Conservation (phyloP, 352 stramenopile genomes). For the Phytophthora idaei region DNA sequence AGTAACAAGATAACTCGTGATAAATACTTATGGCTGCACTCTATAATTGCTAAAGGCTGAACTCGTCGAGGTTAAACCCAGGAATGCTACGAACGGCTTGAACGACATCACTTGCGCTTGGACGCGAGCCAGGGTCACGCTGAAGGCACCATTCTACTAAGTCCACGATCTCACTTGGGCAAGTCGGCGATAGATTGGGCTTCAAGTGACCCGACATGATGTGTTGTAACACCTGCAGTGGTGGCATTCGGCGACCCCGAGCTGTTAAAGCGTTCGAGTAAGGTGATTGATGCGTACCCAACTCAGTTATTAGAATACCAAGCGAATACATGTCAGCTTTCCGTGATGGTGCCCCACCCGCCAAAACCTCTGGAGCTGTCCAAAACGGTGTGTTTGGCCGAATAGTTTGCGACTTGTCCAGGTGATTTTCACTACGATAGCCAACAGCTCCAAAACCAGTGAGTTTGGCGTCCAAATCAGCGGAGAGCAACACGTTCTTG, state of each 20-base stretch:
- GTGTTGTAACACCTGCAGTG: conserved; percentile 40
- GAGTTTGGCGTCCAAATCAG: conserved; percentile 44
- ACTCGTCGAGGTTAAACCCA: conserved; percentile 29
- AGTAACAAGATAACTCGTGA: too few species aligned
- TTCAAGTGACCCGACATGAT: conserved; percentile 36
- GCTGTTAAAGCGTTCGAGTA: conserved; percentile 30
- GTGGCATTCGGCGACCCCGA: conserved; percentile 18
- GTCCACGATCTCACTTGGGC: conserved; percentile 35
- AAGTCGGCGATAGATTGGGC: conserved; percentile 33
- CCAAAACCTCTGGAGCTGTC: conserved; percentile 77
- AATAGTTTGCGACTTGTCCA: conserved; percentile 17
- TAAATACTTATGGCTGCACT: too few species aligned
- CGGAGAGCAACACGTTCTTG: conserved; percentile 52
- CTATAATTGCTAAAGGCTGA: conserved; percentile 29
- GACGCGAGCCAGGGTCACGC: conserved; percentile 32
- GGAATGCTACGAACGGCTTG: conserved; percentile 26
- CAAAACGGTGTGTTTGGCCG: conserved; percentile 41
- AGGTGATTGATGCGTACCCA: conserved; percentile 55
- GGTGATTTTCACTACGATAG: neutral
- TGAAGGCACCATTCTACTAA: conserved; percentile 40
- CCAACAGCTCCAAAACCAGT: conserved; percentile 39
- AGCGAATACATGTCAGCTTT: conserved; percentile 80
- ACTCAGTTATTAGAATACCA: conserved; percentile 61
- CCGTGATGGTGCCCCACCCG: conserved; percentile 45
- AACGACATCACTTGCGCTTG: conserved; percentile 31